Evolutionary conservation across 495 filamentous ascomycete species (phyloP).

Genomic region (Apiosordaria backusii): DNA sequence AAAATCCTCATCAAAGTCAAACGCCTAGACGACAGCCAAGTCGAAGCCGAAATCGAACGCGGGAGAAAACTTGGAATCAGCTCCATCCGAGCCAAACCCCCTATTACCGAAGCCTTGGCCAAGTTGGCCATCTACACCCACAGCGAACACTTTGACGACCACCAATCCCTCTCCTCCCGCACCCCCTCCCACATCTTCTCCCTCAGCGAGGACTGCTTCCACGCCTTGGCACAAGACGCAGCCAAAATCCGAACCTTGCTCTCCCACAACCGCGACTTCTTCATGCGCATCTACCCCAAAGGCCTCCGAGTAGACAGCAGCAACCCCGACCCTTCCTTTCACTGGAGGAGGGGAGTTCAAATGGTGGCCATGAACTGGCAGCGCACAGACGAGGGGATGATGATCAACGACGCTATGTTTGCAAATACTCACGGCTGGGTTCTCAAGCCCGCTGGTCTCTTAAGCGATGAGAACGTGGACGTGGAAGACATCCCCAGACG

Average conservation of each 20-base stretch:
- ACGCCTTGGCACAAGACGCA: constrained; percentile 51
- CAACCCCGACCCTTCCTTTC: constrained; percentile 77
- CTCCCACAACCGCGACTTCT: constrained; percentile 71
- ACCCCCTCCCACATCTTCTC: constrained; percentile 82
- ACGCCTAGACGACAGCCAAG: constrained; percentile 49
- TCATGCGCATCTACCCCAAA: constrained; percentile 90
- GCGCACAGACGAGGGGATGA: constrained; percentile 81
- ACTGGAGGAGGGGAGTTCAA: constrained; percentile 87
- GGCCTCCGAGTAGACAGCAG: constrained; percentile 75
- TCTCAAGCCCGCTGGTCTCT: constrained; percentile 67
- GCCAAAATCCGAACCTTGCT: constrained; percentile 54
- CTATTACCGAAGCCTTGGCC: constrained; percentile 66
- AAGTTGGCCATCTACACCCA: constrained; percentile 79
- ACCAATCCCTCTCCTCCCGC: constrained; percentile 51
- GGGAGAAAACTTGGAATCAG: constrained; percentile 26
- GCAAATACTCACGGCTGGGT: constrained; percentile 78
- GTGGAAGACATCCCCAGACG: constrained; percentile 22
- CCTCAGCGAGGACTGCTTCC: constrained; percentile 70
- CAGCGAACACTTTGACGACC: constrained; percentile 70
- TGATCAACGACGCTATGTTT: constrained; percentile 95
- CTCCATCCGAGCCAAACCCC: constrained; percentile 44
- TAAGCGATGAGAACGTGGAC: constrained; percentile 21
- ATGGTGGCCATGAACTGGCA: constrained; percentile 97
- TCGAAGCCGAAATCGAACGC: constrained; percentile 22
- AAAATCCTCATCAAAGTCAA: constrained; percentile 95